Conservation (phyloP, 2,329 filamentous ascomycete genomes). For the Chaetomium strumarium region DNA sequence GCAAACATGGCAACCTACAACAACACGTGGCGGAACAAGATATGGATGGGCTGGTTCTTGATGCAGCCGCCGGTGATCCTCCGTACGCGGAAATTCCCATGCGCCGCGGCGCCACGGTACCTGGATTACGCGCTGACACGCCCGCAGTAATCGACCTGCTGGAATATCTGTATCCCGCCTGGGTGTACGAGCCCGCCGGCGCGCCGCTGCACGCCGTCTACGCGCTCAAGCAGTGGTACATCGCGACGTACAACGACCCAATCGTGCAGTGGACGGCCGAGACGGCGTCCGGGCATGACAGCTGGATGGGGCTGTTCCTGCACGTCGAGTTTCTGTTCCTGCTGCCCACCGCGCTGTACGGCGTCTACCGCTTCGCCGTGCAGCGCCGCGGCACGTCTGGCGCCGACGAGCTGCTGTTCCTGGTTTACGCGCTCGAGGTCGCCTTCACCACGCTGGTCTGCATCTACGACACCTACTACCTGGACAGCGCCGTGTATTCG, state of each 20-base stretch:
- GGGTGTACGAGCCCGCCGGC: constrained; percentile 37
- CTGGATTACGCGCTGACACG: not conserved
- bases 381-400: constrained; percentile 31
- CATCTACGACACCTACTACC: constrained; percentile 44
- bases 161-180: constrained; percentile 46
- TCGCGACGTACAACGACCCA: constrained; percentile 46
- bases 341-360: constrained; percentile 45
- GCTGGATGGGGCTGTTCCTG: constrained; percentile 48
- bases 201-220: constrained; percentile 45
- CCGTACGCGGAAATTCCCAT: constrained; percentile 24
- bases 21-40: constrained; percentile 23
- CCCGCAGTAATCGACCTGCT: constrained; percentile 48
- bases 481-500: constrained; percentile 42
- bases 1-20: constrained; percentile 20
- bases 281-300: constrained; percentile 31
- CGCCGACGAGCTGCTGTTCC: constrained; percentile 42
- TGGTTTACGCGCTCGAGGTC: constrained; percentile 48
- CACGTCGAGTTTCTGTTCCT: constrained; percentile 46
- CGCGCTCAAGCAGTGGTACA: constrained; percentile 42
- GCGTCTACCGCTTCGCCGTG: constrained; percentile 36
- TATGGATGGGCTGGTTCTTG: constrained; percentile 32
- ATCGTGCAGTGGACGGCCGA: constrained; percentile 37
- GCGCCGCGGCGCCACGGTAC: not conserved
- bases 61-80: constrained; percentile 30
- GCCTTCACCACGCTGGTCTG: constrained; percentile 47